These are phyloP conservation scores for Acanthamoeba castellanii DNA, from an alignment of 208 protist species.

Conservation along the genomic window DNA sequence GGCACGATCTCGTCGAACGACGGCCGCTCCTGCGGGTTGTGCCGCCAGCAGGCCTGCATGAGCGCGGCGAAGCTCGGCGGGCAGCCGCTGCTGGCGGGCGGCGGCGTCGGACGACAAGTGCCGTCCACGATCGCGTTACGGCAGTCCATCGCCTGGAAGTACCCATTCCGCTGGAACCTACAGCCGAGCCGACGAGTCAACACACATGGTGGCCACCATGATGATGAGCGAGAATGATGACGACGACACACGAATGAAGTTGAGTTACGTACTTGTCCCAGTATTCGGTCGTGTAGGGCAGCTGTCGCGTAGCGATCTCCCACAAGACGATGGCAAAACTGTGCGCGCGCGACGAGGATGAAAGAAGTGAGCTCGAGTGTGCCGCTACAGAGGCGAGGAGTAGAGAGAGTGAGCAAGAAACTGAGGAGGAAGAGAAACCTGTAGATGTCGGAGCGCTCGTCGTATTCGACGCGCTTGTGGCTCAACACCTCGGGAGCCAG, in stretches of 20 bases:
- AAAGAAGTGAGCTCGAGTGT: background rate
- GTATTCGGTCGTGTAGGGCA: constrained; percentile 41
- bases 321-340: constrained; percentile 17
- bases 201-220: no score
- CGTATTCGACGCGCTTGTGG: constrained; percentile 33
- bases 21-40: constrained; percentile 16
- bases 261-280: background rate
- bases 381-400: background rate
- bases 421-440: background rate
- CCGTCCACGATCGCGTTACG: constrained; percentile 26
- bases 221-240: no score
- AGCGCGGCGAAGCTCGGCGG: constrained; percentile 6
- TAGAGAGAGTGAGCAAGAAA: no score
- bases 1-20: constrained; percentile 28
- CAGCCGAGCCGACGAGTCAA: background rate
- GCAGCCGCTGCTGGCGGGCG: background rate
- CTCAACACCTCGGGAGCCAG: constrained; percentile 4
- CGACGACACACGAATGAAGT: no score
- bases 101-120: background rate
- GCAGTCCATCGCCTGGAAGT: constrained; percentile 68
- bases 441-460: constrained; percentile 63
- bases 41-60: constrained; percentile 34
- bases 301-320: constrained; percentile 28
- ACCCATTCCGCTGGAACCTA: constrained; percentile 29
- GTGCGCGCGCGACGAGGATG: no score